phyloP scores from a whole-genome alignment of 257 asterid species.

The Nyctanthes arbortristis region DNA sequence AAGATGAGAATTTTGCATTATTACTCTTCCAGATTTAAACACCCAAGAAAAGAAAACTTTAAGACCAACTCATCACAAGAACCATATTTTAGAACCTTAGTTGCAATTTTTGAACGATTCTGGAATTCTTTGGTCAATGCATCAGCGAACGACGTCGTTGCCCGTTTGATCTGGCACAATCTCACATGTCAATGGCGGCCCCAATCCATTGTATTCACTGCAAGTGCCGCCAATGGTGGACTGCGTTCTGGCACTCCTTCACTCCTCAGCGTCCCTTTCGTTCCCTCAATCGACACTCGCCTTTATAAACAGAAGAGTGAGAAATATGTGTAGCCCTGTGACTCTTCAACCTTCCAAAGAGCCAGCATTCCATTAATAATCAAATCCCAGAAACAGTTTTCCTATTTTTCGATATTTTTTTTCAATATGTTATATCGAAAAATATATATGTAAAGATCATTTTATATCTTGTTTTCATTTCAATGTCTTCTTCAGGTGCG shows the following conservation, averaged over 20 bases:
- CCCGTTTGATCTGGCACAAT: neutral
- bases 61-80: too few species aligned
- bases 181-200: neutral
- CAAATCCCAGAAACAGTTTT: neutral
- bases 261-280: conserved; percentile 6
- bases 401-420: neutral
- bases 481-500: conserved; percentile 41
- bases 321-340: neutral
- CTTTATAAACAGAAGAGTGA: neutral
- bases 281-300: conserved; percentile 25
- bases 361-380: conserved; percentile 7
- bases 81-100: too few species aligned
- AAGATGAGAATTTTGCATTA: too few species aligned
- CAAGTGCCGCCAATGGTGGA: neutral
- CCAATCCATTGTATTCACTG: neutral
- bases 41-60: too few species aligned
- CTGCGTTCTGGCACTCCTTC: neutral
- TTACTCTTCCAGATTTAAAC: too few species aligned
- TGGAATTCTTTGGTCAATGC: too few species aligned
- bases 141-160: too few species aligned
- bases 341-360: conserved; percentile 26
- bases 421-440: neutral
- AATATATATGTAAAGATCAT: neutral
- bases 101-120: too few species aligned
- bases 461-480: conserved; percentile 11